A percentile compares a stretch with the other conserved stretches of the same genome.
These are phyloP conservation scores for Yarrowia deformans DNA, from an alignment of 805 yeast genomes.

Conservation along the genomic window DNA sequence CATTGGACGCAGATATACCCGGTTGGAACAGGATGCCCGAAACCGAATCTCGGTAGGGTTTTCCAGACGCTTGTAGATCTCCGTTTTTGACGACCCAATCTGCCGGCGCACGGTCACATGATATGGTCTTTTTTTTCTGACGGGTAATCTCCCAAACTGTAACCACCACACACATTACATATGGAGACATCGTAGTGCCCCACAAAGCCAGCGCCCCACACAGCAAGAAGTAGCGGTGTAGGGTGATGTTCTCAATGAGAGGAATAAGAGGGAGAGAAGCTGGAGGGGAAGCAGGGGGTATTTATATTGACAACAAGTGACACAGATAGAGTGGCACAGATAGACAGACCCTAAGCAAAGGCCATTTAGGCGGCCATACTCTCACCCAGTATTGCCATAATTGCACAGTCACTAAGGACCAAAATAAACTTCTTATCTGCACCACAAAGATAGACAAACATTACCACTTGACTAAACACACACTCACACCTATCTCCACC, in stretches of 20 bases:
- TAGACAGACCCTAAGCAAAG: too few relatives aligned
- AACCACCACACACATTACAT: not conserved
- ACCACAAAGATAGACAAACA: slow-evolving; percentile 28
- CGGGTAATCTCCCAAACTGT: slow-evolving; percentile 34
- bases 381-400: too few relatives aligned
- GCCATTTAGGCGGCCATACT: too few relatives aligned
- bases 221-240: not conserved
- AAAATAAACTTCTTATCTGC: slow-evolving; percentile 35
- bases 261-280: not conserved
- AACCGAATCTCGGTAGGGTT: not conserved
- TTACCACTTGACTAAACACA: not conserved
- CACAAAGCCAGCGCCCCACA: slow-evolving; percentile 12
- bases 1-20: too few relatives aligned
- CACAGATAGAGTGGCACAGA: not conserved
- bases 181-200: slow-evolving; percentile 13
- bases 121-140: not conserved
- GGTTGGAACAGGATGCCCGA: too few relatives aligned
- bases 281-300: not conserved
- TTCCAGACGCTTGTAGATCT: too few relatives aligned
- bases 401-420: too few relatives aligned
- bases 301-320: not conserved
- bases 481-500: not conserved
- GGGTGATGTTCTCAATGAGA: not conserved
- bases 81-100: too few relatives aligned
- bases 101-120: slow-evolving; percentile 10